Conservation (phyloP, 495 filamentous ascomycete species). For the Tricharina praecox region DNA sequence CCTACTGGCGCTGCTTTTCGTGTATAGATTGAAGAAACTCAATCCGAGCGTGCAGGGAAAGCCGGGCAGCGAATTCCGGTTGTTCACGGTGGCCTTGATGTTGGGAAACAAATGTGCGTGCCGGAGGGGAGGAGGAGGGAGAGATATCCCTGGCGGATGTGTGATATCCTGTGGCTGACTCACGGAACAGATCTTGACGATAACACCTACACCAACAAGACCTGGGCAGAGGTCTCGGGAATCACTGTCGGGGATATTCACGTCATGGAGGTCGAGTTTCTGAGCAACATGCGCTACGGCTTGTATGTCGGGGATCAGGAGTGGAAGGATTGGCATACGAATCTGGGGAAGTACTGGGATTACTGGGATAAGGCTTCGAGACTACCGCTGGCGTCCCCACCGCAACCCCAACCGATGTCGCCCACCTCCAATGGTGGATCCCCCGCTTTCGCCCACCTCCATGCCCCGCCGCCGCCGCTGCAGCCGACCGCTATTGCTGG, state of each 20-base stretch:
- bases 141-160: no score
- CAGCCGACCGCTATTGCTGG: background rate
- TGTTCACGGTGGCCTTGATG: slow-evolving; percentile 94
- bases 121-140: slow-evolving; percentile 14
- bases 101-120: slow-evolving; percentile 82
- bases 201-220: slow-evolving; percentile 99
- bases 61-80: slow-evolving; percentile 83
- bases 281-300: slow-evolving; percentile 96
- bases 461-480: background rate
- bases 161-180: no score
- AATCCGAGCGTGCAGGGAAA: slow-evolving; percentile 79
- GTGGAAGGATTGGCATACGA: slow-evolving; percentile 75
- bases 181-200: slow-evolving; percentile 87
- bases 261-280: slow-evolving; percentile 97
- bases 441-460: background rate
- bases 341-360: slow-evolving; percentile 57
- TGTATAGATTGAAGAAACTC: slow-evolving; percentile 78
- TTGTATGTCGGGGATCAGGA: slow-evolving; percentile 64
- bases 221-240: slow-evolving; percentile 95
- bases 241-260: slow-evolving; percentile 93
- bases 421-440: background rate
- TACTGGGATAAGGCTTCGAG: slow-evolving; percentile 46
- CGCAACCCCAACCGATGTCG: background rate
- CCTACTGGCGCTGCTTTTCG: slow-evolving; percentile 74
- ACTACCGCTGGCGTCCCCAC: slow-evolving; percentile 7